Percentiles rank a stretch among this genome's conserved stretches.
These are phyloP conservation scores for Neurospora sp. DNA, from an alignment of 495 filamentous ascomycete species.

Conservation along the genomic window DNA sequence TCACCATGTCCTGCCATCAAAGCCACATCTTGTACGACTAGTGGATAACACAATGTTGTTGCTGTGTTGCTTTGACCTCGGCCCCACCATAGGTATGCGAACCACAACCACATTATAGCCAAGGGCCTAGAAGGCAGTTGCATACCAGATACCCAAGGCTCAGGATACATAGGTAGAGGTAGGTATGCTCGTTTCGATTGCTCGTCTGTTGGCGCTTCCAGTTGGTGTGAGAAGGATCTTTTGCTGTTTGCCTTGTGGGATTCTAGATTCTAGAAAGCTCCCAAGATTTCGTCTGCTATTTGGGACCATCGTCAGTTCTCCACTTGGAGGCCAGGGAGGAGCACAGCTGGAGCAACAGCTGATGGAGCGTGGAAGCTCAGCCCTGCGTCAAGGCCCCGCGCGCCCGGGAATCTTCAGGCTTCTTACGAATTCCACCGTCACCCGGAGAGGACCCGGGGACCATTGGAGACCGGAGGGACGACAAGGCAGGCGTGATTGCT, in stretches of 20 bases:
- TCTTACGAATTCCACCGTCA: slow-evolving; percentile 27
- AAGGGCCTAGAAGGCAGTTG: neutral
- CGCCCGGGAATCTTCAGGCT: slow-evolving; percentile 24
- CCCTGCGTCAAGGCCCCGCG: slow-evolving; percentile 4
- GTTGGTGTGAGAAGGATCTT: neutral
- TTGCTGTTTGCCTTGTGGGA: neutral
- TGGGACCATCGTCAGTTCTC: neutral
- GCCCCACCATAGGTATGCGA: neutral
- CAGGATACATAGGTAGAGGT: neutral
- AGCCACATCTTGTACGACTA: neutral
- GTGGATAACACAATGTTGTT: neutral
- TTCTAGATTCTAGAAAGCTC: neutral
- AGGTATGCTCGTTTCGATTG: neutral
- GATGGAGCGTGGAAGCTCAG: slow-evolving; percentile 1
- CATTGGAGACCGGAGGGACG: neutral
- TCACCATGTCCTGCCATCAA: neutral
- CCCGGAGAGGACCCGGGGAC: slow-evolving; percentile 2
- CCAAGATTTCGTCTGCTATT: neutral
- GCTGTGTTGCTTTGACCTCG: slow-evolving; percentile 4
- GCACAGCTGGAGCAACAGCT: neutral
- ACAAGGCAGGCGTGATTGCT: slow-evolving; percentile 6
- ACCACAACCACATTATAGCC: neutral
- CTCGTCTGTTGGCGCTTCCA: neutral
- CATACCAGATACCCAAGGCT: neutral
- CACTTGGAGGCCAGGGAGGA: neutral